These are phyloP conservation scores for Globisporangium canariense DNA, from an alignment of 352 stramenopile genomes.

Conservation along the genomic window DNA sequence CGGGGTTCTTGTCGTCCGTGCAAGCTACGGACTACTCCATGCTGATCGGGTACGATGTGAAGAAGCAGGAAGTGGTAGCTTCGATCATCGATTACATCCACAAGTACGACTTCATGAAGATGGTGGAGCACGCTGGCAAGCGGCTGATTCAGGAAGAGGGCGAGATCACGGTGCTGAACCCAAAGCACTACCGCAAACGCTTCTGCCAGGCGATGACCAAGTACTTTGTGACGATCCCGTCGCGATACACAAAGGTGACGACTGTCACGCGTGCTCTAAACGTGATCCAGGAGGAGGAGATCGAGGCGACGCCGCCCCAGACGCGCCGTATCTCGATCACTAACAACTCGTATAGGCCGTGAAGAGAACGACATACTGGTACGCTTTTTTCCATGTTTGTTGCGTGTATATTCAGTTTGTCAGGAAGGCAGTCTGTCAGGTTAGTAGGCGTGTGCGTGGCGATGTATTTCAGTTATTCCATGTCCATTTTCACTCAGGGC, in stretches of 20 bases:
- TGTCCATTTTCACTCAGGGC: slow-evolving; percentile 5
- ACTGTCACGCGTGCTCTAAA: slow-evolving; percentile 49
- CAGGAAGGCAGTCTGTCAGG: background rate
- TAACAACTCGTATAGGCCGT: slow-evolving; percentile 9
- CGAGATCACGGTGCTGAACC: slow-evolving; percentile 86
- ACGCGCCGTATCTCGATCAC: slow-evolving; percentile 20
- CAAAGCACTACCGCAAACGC: slow-evolving; percentile 83
- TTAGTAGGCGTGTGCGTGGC: background rate
- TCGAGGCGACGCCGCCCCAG: slow-evolving; percentile 14
- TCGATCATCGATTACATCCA: slow-evolving; percentile 91
- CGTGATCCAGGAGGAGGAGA: slow-evolving; percentile 20
- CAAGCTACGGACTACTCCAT: slow-evolving; percentile 88
- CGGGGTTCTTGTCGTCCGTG: slow-evolving; percentile 76
- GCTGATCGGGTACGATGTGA: slow-evolving; percentile 84
- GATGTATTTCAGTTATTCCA: background rate
- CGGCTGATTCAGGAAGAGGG: slow-evolving; percentile 87
- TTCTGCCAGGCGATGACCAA: slow-evolving; percentile 88
- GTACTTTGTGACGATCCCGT: slow-evolving; percentile 87
- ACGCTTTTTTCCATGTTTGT: background rate
- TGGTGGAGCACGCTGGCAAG: slow-evolving; percentile 87
- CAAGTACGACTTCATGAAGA: slow-evolving; percentile 91
- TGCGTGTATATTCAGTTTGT: background rate
- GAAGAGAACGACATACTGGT: background rate
- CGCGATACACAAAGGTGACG: slow-evolving; percentile 82
- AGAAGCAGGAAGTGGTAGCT: slow-evolving; percentile 83